Evolutionary conservation across 2,329 filamentous ascomycete species (phyloP).

Genomic region (Metarhizium robertsii): DNA sequence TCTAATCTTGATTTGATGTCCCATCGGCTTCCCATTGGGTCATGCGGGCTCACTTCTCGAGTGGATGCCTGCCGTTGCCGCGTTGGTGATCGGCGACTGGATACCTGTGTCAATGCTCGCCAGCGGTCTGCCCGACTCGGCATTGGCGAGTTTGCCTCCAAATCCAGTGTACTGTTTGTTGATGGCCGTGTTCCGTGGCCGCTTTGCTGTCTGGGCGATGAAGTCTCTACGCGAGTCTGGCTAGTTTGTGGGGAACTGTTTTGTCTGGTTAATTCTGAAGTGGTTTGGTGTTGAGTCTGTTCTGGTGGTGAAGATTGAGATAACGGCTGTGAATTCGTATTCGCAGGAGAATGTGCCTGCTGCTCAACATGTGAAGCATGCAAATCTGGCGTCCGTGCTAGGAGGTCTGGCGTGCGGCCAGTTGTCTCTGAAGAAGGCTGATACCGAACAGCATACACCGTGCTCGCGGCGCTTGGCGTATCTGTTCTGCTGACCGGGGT

Average conservation of each 20-base stretch:
- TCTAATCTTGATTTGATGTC: conserved; percentile 48
- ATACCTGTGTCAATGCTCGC: conserved; percentile 10
- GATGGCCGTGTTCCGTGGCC: conserved; percentile 14
- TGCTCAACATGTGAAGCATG: conserved; percentile 10
- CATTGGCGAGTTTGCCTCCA: conserved; percentile 17
- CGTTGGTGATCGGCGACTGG: not conserved
- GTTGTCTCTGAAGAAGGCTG: conserved; percentile 46
- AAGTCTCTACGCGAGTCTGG: conserved; percentile 16
- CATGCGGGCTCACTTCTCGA: conserved; percentile 10
- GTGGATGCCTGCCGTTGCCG: not conserved
- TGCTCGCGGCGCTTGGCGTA: conserved; percentile 54
- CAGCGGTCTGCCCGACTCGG: conserved; percentile 16
- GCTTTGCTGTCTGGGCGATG: conserved; percentile 12
- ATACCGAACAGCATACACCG: conserved; percentile 54
- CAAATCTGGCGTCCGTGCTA: conserved; percentile 30
- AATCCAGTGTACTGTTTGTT: conserved; percentile 13
- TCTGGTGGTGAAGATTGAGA: not conserved
- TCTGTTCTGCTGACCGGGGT: conserved; percentile 54
- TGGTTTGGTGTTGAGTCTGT: not conserved
- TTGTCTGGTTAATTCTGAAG: conserved; percentile 24
- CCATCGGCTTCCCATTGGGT: conserved; percentile 32
- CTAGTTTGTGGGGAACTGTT: conserved; percentile 20
- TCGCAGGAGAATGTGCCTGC: not conserved
- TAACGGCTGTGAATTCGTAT: not conserved
- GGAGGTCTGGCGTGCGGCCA: conserved; percentile 34